Base-by-base conservation (phyloP, 805 yeast genomes). In the Clavispora asparagi region DNA sequence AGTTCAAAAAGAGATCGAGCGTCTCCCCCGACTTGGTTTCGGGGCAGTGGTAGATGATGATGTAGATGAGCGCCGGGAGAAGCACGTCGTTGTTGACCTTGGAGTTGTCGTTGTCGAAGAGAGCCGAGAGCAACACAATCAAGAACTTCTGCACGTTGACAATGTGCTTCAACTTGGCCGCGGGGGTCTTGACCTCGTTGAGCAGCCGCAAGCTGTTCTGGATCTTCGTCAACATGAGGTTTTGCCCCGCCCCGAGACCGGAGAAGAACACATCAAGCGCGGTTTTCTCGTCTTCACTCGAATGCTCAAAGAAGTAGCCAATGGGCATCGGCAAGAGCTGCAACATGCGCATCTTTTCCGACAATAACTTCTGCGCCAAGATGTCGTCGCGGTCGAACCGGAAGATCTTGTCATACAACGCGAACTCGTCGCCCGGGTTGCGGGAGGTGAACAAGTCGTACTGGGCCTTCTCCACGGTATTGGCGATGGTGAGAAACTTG, bases 311-410 rank as follows among this genome's bases (percentile, higher is more conserved):
- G 43, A 69, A 71, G 43, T 57, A 53, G 25, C 53, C 48, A 28
- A 70, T 59, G 1, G 68, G 62, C 16, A 71, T 47, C 3, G 59
- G 44, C 30, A 67, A 53, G 7, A 52, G 46, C 30, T 57, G 59
- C 30, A 71, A 56, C 4, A 54, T 52, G 7, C 43, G 51, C 40
- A 71, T 44, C 48, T 71, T 71, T 33, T 67, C 68, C 35, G 64
- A 60, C 29, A 70, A 51, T 31, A 68, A 63, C 38, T 61, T 65
- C 48, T 70, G 75, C 50, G 57, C 53, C 26, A 66, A 56, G 16
- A 68, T 57, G 55, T 71, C 76, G 30, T 59, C 60, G 51, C 64
- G 65, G 48, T 70, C 72, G 46, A 71, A 71, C 38, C 64, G 53
- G 45, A 68, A 68, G 13, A 71, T 56, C 52, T 71, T 71, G 33